These are phyloP conservation scores for Galeopsis tetrahit DNA, from an alignment of 257 asterid species.

Conservation along the genomic window DNA sequence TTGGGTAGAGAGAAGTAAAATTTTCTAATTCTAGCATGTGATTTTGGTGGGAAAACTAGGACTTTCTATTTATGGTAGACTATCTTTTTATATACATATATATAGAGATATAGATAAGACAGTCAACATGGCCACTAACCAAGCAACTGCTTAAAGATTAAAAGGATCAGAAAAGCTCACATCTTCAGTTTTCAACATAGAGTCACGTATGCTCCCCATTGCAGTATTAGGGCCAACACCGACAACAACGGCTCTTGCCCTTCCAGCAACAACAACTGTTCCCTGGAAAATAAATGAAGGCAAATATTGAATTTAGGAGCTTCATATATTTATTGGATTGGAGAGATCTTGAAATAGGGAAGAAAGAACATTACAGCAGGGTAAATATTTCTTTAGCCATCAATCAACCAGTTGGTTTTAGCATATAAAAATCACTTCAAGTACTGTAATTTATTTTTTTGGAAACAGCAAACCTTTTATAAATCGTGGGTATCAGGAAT, in stretches of 20 bases:
- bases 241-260: constrained; percentile 91
- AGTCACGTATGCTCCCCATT: constrained; percentile 98
- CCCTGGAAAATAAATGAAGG: constrained; percentile 63
- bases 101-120: not conserved
- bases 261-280: constrained; percentile 91
- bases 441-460: not conserved
- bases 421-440: constrained; percentile 3
- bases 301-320: constrained; percentile 22
- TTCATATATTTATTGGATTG: constrained; percentile 1
- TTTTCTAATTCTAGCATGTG: no score
- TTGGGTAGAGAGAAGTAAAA: no score
- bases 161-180: constrained; percentile 50
- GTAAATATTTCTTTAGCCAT: constrained; percentile 12
- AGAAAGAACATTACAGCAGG: constrained; percentile 14
- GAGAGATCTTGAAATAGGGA: constrained; percentile 16
- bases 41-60: no score
- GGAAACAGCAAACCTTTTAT: no score
- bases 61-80: no score
- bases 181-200: constrained; percentile 95
- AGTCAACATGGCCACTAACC: constrained; percentile 27
- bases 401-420: not conserved
- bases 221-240: constrained; percentile 99
- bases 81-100: no score
- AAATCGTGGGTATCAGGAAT: no score
- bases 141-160: constrained; percentile 33